Evolutionary conservation across 768 basidiomycete genomes (phyloP).

Genomic region (Gloeostereum incarnatum): DNA sequence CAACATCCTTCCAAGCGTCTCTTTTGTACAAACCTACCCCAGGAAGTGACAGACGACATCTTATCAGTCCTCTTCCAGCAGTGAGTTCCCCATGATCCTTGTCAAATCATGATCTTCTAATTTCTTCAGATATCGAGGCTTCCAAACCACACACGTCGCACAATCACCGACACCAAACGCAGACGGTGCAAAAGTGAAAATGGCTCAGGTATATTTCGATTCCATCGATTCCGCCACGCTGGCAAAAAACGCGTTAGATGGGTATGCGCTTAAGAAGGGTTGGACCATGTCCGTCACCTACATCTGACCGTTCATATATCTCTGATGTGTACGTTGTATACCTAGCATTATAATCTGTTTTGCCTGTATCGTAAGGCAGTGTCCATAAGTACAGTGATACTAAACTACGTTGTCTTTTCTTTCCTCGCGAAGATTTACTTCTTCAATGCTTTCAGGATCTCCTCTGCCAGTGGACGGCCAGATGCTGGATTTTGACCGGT

Average conservation of each 20-base stretch:
- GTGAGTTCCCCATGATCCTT: slow-evolving; percentile 36
- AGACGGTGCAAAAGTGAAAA: slow-evolving; percentile 60
- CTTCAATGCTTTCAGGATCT: slow-evolving; percentile 41
- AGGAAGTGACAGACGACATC: slow-evolving; percentile 84
- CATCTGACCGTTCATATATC: slow-evolving; percentile 24
- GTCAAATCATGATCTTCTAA: neutral
- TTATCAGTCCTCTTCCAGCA: slow-evolving; percentile 86
- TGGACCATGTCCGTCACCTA: slow-evolving; percentile 78
- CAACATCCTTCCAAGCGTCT: slow-evolving; percentile 54
- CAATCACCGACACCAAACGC: slow-evolving; percentile 61
- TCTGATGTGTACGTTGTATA: too few relatives aligned
- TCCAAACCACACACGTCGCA: slow-evolving; percentile 60
- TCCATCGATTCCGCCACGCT: slow-evolving; percentile 61
- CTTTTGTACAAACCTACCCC: slow-evolving; percentile 79
- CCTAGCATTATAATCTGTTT: too few relatives aligned
- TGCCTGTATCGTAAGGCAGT: too few relatives aligned
- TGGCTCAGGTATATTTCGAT: slow-evolving; percentile 77
- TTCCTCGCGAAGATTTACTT: slow-evolving; percentile 7
- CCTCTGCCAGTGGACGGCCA: slow-evolving; percentile 46
- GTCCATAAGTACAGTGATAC: slow-evolving; percentile 8
- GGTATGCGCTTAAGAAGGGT: slow-evolving; percentile 79
- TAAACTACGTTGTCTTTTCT: slow-evolving; percentile 7
- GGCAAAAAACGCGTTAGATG: slow-evolving; percentile 78
- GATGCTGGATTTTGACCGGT: slow-evolving; percentile 75
- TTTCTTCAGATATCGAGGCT: slow-evolving; percentile 68